These are phyloP conservation scores for Pleurotus djamor DNA, from an alignment of 768 basidiomycete genomes.

Conservation along the genomic window DNA sequence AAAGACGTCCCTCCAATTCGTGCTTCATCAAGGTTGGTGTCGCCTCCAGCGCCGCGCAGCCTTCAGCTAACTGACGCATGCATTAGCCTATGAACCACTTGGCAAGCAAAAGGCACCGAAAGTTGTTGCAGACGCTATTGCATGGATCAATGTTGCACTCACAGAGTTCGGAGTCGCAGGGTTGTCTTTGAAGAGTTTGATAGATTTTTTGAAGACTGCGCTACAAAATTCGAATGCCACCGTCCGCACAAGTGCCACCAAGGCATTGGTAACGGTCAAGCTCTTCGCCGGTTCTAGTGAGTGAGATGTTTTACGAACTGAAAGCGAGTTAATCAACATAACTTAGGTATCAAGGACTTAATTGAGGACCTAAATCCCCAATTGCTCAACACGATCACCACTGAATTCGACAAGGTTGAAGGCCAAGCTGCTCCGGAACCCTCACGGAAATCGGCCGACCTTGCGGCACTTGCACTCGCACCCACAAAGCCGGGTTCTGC, in stretches of 20 bases:
- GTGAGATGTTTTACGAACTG: conserved; percentile 7
- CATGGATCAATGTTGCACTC: conserved; percentile 85
- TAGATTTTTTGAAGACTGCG: conserved; percentile 86
- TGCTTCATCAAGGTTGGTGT: conserved; percentile 81
- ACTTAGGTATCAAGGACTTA: conserved; percentile 83
- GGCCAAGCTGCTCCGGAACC: conserved; percentile 77
- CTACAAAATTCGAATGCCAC: conserved; percentile 93
- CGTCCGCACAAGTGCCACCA: conserved; percentile 93
- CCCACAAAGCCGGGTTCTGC: conserved; percentile 34
- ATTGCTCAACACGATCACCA: conserved; percentile 82
- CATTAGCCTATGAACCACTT: conserved; percentile 86
- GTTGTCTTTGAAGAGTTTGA: conserved; percentile 75
- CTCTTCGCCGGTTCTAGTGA: conserved; percentile 88
- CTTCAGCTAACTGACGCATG: conserved; percentile 3
- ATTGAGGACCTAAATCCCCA: conserved; percentile 95
- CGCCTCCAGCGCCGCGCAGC: not conserved
- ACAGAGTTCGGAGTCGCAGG: conserved; percentile 92
- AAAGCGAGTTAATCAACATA: not conserved
- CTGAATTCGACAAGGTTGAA: conserved; percentile 93
- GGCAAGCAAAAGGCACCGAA: conserved; percentile 97
- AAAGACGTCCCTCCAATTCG: conserved; percentile 92
- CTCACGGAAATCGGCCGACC: conserved; percentile 72
- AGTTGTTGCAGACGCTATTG: conserved; percentile 86
- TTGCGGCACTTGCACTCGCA: conserved; percentile 47
- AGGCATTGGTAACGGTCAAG: conserved; percentile 86